A percentile compares a stretch with the other conserved stretches of the same genome.
Evolutionary conservation across 768 basidiomycete species (phyloP).

Genomic region (Psilocybe cyanescens): DNA sequence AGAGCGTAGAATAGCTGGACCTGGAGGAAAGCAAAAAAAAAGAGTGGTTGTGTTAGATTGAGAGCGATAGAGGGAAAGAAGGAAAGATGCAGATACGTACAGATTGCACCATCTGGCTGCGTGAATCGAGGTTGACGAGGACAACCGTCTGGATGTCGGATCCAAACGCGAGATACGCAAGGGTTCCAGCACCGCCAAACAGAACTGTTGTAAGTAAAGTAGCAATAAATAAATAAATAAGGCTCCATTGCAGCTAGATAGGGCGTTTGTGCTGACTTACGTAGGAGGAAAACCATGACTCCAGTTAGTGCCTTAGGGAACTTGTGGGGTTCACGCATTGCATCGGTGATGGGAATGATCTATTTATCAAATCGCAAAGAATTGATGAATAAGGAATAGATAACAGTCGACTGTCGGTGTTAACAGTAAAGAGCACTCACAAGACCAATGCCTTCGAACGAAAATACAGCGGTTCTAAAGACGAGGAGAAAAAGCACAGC

Average conservation of each 20-base stretch:
- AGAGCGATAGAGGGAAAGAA: slow-evolving; percentile 6
- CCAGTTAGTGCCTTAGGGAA: slow-evolving; percentile 88
- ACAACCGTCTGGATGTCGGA: slow-evolving; percentile 90
- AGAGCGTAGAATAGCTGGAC: slow-evolving; percentile 84
- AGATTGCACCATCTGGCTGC: slow-evolving; percentile 85
- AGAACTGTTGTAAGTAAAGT: slow-evolving; percentile 49
- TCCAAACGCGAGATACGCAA: slow-evolving; percentile 90
- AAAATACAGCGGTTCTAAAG: slow-evolving; percentile 84
- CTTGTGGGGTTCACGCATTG: slow-evolving; percentile 94
- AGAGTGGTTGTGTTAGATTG: neutral
- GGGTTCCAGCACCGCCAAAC: slow-evolving; percentile 85
- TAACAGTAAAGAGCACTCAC: slow-evolving; percentile 38
- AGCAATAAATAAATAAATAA: no score
- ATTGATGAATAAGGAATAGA: neutral
- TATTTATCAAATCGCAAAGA: slow-evolving; percentile 25
- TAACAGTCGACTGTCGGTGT: neutral
- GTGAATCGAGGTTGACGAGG: slow-evolving; percentile 88
- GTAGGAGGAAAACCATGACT: slow-evolving; percentile 86
- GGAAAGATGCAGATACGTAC: slow-evolving; percentile 45
- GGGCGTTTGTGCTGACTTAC: slow-evolving; percentile 34
- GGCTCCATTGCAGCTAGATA: no score
- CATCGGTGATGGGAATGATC: slow-evolving; percentile 95
- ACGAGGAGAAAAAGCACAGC: slow-evolving; percentile 6
- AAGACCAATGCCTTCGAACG: slow-evolving; percentile 97
- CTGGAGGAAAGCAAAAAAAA: neutral